A percentile compares a stretch with the other conserved stretches of the same genome.
Conservation (phyloP, 1,284 basidiomycete species). For the Microbotryum violaceum region DNA sequence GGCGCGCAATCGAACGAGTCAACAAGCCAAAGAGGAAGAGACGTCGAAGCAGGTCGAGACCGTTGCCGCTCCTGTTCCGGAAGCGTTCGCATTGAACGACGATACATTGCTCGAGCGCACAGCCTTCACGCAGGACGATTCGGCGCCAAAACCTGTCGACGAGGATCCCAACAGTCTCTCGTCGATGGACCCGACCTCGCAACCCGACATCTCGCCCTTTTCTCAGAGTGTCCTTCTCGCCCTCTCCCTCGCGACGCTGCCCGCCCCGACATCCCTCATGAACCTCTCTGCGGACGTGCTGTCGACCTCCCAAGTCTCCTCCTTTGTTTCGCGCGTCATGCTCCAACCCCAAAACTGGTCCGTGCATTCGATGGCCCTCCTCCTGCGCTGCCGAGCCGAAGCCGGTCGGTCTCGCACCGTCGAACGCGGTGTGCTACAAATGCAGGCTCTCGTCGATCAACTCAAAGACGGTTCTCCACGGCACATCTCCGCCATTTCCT, state of each 20-base stretch:
- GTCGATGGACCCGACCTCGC: conserved; percentile 71
- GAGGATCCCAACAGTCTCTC: conserved; percentile 40
- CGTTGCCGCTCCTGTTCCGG: conserved; percentile 49
- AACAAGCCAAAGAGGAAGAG: conserved; percentile 31
- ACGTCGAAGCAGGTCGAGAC: conserved; percentile 17
- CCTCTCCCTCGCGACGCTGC: conserved; percentile 71
- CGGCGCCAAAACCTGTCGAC: conserved; percentile 28
- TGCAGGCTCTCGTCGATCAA: conserved; percentile 88
- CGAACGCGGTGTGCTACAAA: conserved; percentile 77
- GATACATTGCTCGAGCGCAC: conserved; percentile 94
- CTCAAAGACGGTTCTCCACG: conserved; percentile 58
- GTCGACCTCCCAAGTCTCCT: conserved; percentile 79
- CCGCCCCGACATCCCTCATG: conserved; percentile 50
- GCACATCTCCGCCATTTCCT: conserved; percentile 41
- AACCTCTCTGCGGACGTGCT: conserved; percentile 53
- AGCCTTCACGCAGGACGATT: conserved; percentile 59
- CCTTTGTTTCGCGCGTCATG: conserved; percentile 78
- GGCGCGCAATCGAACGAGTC: conserved; percentile 60
- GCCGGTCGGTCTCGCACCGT: conserved; percentile 77
- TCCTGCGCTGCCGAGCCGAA: conserved; percentile 82
- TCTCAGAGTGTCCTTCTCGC: conserved; percentile 85
- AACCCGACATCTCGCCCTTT: conserved; percentile 78
- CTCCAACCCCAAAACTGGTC: conserved; percentile 86
- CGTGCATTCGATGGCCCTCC: conserved; percentile 84
- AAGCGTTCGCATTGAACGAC: conserved; percentile 80